A percentile compares a stretch with the other conserved stretches of the same genome.
Conservation (phyloP, 306 rosid species). For the Cicer yamashitae region DNA sequence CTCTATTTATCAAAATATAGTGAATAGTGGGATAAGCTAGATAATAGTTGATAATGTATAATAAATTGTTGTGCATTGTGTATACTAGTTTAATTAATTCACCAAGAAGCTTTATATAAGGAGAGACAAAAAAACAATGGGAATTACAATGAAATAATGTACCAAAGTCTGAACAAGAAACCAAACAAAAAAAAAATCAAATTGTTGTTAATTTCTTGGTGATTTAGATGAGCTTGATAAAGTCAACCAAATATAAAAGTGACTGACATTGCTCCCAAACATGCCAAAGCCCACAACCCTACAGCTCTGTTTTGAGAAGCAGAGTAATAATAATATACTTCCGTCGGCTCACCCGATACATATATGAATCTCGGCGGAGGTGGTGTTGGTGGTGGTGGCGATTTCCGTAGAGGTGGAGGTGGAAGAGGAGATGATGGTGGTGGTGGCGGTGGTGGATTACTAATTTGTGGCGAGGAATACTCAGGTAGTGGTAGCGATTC, state of each 20-base stretch:
- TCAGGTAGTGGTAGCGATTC: constrained; percentile 46
- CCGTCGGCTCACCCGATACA: constrained; percentile 61
- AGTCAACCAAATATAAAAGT: constrained; percentile 33
- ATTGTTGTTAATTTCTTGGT: not conserved
- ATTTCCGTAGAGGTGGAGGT: constrained; percentile 39
- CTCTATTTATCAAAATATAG: too few relatives aligned
- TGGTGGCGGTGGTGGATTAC: constrained; percentile 43
- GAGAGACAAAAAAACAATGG: not conserved
- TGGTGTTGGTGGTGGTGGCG: constrained; percentile 46
- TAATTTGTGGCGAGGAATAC: constrained; percentile 27
- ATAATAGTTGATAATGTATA: too few relatives aligned
- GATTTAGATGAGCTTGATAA: constrained; percentile 26
- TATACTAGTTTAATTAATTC: not conserved
- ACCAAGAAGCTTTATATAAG: not conserved
- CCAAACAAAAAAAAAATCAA: not conserved
- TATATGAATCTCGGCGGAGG: constrained; percentile 84
- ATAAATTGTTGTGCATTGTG: not conserved
- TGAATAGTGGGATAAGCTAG: too few relatives aligned
- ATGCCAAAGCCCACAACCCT: constrained; percentile 41
- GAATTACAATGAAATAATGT: constrained; percentile 9
- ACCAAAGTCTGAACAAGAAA: not conserved
- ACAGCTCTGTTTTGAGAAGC: constrained; percentile 45
- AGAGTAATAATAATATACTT: constrained; percentile 48
- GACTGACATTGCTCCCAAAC: constrained; percentile 45
- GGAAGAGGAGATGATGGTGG: constrained; percentile 32